A percentile compares a stretch with the other conserved stretches of the same genome.
These are phyloP conservation scores for Tricholomella constricta DNA, from an alignment of 768 basidiomycete species.

Conservation along the genomic window DNA sequence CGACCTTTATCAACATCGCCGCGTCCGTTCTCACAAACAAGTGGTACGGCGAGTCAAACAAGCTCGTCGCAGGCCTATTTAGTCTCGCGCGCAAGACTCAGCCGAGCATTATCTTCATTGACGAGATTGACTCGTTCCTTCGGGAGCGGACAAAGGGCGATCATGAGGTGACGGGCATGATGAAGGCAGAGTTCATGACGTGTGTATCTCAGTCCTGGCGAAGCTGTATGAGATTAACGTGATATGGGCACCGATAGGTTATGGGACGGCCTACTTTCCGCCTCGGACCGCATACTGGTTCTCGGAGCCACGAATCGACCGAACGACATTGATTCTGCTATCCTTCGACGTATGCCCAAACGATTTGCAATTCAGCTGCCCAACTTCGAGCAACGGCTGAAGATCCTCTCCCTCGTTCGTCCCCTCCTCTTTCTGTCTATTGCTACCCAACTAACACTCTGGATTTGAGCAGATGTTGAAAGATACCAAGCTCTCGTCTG, in stretches of 20 bases:
- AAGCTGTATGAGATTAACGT: neutral
- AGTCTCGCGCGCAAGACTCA: conserved; percentile 92
- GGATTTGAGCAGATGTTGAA: conserved; percentile 81
- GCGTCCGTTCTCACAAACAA: conserved; percentile 50
- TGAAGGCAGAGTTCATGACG: conserved; percentile 97
- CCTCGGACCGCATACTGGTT: conserved; percentile 80
- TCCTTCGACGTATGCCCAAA: conserved; percentile 97
- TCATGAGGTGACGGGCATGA: conserved; percentile 98
- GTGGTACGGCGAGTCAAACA: conserved; percentile 68
- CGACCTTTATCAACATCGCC: conserved; percentile 82
- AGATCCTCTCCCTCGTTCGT: conserved; percentile 79
- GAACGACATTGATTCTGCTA: conserved; percentile 86
- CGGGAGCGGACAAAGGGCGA: conserved; percentile 85
- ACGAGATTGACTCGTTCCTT: conserved; percentile 96
- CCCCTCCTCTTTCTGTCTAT: too few species aligned
- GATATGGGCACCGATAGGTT: conserved; percentile 47
- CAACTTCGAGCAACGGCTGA: conserved; percentile 72
- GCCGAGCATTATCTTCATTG: conserved; percentile 97
- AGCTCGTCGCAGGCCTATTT: conserved; percentile 93
- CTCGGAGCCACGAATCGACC: conserved; percentile 96
- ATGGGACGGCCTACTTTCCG: conserved; percentile 93
- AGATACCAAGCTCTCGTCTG: conserved; percentile 65
- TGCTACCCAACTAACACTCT: neutral
- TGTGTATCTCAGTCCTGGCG: conserved; percentile 34
- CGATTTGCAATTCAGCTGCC: conserved; percentile 88